Evolutionary conservation across 352 stramenopile species (phyloP).

Genomic region (Globisporangium recalcitrans): DNA sequence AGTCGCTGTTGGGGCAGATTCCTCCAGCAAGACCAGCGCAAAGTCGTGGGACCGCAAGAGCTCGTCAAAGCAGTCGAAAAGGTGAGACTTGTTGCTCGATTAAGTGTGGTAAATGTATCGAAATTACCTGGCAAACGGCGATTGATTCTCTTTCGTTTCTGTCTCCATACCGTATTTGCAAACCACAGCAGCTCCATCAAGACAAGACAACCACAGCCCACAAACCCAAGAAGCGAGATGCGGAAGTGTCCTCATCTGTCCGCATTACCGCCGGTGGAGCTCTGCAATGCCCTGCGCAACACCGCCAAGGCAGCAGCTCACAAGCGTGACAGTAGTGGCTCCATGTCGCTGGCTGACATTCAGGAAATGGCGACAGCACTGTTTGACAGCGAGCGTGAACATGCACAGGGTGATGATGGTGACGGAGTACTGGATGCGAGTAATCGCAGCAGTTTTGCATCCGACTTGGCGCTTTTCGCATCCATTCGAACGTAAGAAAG

Average conservation of each 20-base stretch:
- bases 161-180: not conserved
- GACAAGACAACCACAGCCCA: not conserved
- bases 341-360: not conserved
- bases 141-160: not conserved
- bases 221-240: not conserved
- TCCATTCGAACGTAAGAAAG: not conserved
- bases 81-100: not conserved
- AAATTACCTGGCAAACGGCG: not conserved
- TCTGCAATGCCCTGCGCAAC: not conserved
- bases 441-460: not conserved
- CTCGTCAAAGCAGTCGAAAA: conserved; percentile 1
- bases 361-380: not conserved
- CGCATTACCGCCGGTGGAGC: not conserved
- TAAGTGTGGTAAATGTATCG: not conserved
- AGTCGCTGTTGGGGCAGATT: not conserved
- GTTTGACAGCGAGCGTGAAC: not conserved
- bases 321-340: too few species aligned
- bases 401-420: not conserved
- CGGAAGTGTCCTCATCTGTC: not conserved
- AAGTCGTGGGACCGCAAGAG: not conserved
- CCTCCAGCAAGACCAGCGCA: not conserved
- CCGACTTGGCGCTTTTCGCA: not conserved
- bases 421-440: not conserved
- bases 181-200: not conserved
- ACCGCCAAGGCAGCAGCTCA: not conserved